Evolutionary conservation across 345 rosid species (phyloP).

Genomic region (Noccaea caerulescens): DNA sequence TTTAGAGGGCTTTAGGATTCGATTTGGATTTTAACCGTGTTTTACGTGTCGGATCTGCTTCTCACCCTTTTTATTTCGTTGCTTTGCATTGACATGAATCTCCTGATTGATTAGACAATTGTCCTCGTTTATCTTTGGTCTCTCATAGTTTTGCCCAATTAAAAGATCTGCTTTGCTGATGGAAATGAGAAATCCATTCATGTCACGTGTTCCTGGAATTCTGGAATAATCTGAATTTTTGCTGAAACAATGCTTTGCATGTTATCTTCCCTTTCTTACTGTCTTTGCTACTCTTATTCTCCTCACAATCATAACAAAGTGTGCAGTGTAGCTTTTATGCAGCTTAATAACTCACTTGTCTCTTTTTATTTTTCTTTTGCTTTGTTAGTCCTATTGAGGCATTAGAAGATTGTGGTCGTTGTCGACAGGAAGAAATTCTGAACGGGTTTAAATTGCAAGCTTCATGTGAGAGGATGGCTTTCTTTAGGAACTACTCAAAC

Average conservation of each 20-base stretch:
- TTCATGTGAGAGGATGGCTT: constrained; percentile 84
- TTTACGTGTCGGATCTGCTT: constrained; percentile 59
- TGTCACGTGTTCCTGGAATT: constrained; percentile 11
- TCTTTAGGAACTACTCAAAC: constrained; percentile 68
- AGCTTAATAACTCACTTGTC: constrained; percentile 28
- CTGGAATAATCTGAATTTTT: neutral
- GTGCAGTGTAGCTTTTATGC: constrained; percentile 22
- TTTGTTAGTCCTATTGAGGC: constrained; percentile 37
- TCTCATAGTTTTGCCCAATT: neutral
- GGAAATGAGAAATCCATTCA: constrained; percentile 7
- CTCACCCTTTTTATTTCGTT: constrained; percentile 36
- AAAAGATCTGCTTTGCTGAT: constrained; percentile 20
- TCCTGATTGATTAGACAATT: constrained; percentile 24
- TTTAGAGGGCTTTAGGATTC: constrained; percentile 48
- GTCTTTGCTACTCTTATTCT: neutral
- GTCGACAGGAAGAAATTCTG: neutral
- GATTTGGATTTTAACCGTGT: constrained; percentile 42
- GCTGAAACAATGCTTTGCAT: constrained; percentile 10
- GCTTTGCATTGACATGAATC: constrained; percentile 24
- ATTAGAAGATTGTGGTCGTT: constrained; percentile 27
- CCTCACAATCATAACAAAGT: constrained; percentile 7
- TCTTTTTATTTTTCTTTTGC: neutral
- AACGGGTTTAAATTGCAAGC: constrained; percentile 22
- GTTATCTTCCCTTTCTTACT: neutral
- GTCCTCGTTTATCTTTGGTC: constrained; percentile 2